Base-by-base conservation (phyloP, 2,329 filamentous ascomycete genomes). In the Ophiostoma sp. region DNA sequence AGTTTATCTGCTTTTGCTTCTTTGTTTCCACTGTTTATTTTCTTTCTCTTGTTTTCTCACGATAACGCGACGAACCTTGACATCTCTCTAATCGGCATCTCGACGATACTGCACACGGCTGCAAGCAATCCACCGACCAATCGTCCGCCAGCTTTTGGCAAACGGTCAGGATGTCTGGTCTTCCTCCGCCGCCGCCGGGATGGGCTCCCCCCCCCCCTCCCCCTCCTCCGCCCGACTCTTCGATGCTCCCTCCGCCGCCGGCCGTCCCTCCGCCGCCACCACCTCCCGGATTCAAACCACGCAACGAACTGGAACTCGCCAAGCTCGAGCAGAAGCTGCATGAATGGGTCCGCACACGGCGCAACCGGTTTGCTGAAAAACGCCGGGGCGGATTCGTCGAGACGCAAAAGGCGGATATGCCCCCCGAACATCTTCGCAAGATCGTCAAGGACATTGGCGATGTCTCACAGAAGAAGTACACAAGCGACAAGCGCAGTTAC, bases 301-400 rank as follows among this genome's bases (percentile, higher is more conserved):
- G 89, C 38, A 85, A 88, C 73, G 89, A 98, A 76, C 89, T 93
- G 62, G 91, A 93, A 73, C 85, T 92, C 75, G 93, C 93, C 66
- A 99, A 99, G 81, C 96, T 97, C 76, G 92, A 93, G 69, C 92
- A 97, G 79, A 99, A 98, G 85, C 99, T 98, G 85, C 96, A 93
- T 78, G 93, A 97, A 88, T 99, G 96, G 96, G 83, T 98, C 75
- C 90, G 93, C 71, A 87, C 85, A 73, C 95, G 96, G 81, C 88
- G 93, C 74, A 95, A 93, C 77, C 88, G 95, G 67, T 99, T 98
- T 72, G 93, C 93, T 66, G 96, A 99, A 84, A 98, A 97, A 85
- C 86, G 95, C 70, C 96, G 96, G 80, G 92, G 90, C 36, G 95
- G 96, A 0, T 98, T 97, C 72, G 92, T 99, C 0, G 94, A 99